Conservation (phyloP, 2,329 filamentous ascomycete species). For the Colletotrichum neosansevieriae region DNA sequence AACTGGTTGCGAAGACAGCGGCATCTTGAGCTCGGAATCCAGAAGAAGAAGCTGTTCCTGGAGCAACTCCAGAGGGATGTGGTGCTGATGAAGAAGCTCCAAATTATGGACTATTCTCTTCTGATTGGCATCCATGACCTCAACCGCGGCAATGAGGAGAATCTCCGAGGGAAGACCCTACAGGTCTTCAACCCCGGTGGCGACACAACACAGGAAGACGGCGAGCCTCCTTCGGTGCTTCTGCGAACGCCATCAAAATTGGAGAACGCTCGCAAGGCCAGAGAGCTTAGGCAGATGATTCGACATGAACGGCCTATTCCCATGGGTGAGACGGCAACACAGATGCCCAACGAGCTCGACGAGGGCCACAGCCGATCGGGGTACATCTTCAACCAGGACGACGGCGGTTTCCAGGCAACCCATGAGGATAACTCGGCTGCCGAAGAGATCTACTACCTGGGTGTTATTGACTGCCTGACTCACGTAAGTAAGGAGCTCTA, state of each 20-base stretch:
- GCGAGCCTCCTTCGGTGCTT: slow-evolving; percentile 72
- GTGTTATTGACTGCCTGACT: slow-evolving; percentile 97
- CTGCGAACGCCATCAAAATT: slow-evolving; percentile 93
- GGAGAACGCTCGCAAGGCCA: slow-evolving; percentile 90
- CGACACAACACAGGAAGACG: slow-evolving; percentile 69
- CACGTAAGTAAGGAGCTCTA: slow-evolving; percentile 73
- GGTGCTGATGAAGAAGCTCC: slow-evolving; percentile 83
- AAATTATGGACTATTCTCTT: slow-evolving; percentile 99
- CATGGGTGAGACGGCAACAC: slow-evolving; percentile 83
- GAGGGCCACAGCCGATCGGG: slow-evolving; percentile 76
- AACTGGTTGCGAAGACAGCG: slow-evolving; percentile 93
- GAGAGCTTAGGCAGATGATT: slow-evolving; percentile 91
- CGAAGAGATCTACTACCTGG: slow-evolving; percentile 96
- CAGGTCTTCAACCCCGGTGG: slow-evolving; percentile 94
- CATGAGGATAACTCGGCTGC: slow-evolving; percentile 88
- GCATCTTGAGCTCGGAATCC: slow-evolving; percentile 87
- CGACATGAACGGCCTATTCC: slow-evolving; percentile 94
- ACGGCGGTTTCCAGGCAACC: slow-evolving; percentile 92
- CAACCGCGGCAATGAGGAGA: slow-evolving; percentile 92
- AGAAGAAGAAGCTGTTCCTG: slow-evolving; percentile 89
- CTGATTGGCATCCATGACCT: slow-evolving; percentile 95
- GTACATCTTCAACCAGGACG: slow-evolving; percentile 91
- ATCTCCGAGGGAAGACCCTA: slow-evolving; percentile 87
- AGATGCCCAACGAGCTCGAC: slow-evolving; percentile 91
- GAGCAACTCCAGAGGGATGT: slow-evolving; percentile 92